A percentile compares a stretch with the other conserved stretches of the same genome.
phyloP scores from a whole-genome alignment of 768 basidiomycete genomes.

The Galerina marginata region DNA sequence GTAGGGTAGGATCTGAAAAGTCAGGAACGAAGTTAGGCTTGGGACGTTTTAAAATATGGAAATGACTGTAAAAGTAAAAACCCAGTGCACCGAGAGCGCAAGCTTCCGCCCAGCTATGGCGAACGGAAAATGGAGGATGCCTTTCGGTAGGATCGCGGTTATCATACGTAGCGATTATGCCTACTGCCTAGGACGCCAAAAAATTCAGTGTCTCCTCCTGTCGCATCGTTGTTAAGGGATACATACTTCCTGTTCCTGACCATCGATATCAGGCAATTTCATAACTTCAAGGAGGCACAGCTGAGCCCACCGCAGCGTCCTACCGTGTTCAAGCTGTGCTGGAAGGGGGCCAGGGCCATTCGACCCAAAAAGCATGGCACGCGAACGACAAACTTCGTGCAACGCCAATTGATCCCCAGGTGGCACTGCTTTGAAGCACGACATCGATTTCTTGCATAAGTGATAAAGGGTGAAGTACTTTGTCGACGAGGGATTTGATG shows the following conservation, averaged over 20 bases:
- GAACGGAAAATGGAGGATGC: neutral
- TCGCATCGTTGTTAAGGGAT: too few species aligned
- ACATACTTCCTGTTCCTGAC: too few species aligned
- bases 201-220: too few species aligned
- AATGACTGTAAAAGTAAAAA: neutral
- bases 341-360: too few species aligned
- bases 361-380: neutral
- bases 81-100: constrained; percentile 1
- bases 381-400: neutral
- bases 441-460: neutral
- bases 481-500: constrained; percentile 28
- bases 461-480: neutral
- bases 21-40: neutral
- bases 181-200: too few species aligned
- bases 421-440: neutral
- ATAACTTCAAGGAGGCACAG: neutral
- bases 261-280: too few species aligned
- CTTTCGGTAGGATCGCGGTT: neutral
- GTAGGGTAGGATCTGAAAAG: neutral
- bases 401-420: neutral
- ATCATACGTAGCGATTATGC: neutral
- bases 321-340: neutral
- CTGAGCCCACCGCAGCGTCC: neutral
- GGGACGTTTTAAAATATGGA: neutral
- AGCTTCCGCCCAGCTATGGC: constrained; percentile 1